Base-by-base conservation (phyloP, 1,139 yeast species). In the Taiozyma sp. region DNA sequence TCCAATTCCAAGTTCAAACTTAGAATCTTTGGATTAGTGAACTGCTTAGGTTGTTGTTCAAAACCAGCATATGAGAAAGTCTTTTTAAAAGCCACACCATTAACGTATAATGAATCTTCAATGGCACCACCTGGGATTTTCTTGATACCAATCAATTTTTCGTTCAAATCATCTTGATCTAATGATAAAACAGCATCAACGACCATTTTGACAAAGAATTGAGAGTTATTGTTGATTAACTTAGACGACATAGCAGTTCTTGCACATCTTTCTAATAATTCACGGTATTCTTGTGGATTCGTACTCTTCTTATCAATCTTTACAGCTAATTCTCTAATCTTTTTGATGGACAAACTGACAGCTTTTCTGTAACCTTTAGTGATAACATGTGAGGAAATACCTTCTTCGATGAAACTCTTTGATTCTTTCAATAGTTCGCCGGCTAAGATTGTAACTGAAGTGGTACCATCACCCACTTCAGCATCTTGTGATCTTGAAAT, bases 401-500 rank as follows among this genome's bases (percentile, higher is more conserved):
- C 97, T 69, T 93, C 99, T 69, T 93, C 99, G 55, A 93, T 88
- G 64, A 91, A 93, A 39, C 80, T 71, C 67, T 89, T 90, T 60
- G 95, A 83, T 68, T 93, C 98, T 66, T 89, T 89, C 70, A 93
- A 78, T 57, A 93, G 78, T 70, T 93, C 99, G 51, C 98, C 97
- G 2, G 99, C 98, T 57, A 93, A 71, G 45, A 93, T 79, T 1
- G 98, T 89, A 14, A 95, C 99, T 42, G 97, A 85, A 0, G 99
- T 93, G 42, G 99, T 93, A 59, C 99, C 99, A 69, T 93, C 99
- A 56, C 99, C 99, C 52, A 93, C 98, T 70, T 93, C 99, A 24
- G 97, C 97, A 70, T 93, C 99, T 71, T 93, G 99, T 1, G 98
- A 85, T 64, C 97, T 80, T 14, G 97, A 88, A 53, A 93, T 88